A percentile compares a stretch with the other conserved stretches of the same genome.
phyloP scores from a whole-genome alignment of 495 filamentous ascomycete species.

The Niebla homalea region DNA sequence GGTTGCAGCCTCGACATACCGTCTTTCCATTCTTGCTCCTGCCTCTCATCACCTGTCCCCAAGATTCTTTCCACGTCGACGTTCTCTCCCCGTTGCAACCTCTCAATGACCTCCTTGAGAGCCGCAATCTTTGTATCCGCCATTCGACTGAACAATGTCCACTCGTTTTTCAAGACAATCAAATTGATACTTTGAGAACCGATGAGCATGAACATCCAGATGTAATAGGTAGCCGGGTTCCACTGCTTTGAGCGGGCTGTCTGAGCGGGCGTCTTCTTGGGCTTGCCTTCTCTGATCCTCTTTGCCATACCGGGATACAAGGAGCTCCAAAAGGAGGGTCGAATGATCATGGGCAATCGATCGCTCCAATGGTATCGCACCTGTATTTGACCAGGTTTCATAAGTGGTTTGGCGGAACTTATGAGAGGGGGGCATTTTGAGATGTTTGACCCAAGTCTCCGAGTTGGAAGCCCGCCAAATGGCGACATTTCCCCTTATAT shows the following conservation, averaged over 20 bases:
- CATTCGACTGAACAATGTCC: conserved; percentile 52
- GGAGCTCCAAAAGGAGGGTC: conserved; percentile 3
- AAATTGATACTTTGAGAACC: conserved; percentile 90
- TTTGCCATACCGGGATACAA: not conserved
- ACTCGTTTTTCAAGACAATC: conserved; percentile 67
- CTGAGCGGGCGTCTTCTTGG: conserved; percentile 10
- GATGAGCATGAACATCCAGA: conserved; percentile 79
- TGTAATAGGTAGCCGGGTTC: conserved; percentile 91
- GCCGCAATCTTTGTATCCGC: conserved; percentile 67
- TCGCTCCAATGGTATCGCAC: conserved; percentile 1
- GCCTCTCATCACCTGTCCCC: conserved; percentile 62
- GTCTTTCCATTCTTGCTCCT: conserved; percentile 82
- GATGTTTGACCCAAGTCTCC: too few relatives aligned
- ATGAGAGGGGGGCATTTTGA: too few relatives aligned
- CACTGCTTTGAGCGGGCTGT: conserved; percentile 54
- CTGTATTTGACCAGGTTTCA: not conserved
- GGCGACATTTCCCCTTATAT: too few relatives aligned
- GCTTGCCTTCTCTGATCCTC: conserved; percentile 1
- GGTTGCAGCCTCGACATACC: conserved; percentile 31
- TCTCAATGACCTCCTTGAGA: conserved; percentile 70
- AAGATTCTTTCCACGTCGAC: conserved; percentile 78
- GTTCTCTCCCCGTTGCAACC: conserved; percentile 69
- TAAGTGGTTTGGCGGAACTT: too few relatives aligned
- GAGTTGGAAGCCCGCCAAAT: too few relatives aligned
- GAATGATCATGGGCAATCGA: conserved; percentile 1